Conservation (phyloP, 192 early-diverging fungal species). For the Coemansia erecta region DNA sequence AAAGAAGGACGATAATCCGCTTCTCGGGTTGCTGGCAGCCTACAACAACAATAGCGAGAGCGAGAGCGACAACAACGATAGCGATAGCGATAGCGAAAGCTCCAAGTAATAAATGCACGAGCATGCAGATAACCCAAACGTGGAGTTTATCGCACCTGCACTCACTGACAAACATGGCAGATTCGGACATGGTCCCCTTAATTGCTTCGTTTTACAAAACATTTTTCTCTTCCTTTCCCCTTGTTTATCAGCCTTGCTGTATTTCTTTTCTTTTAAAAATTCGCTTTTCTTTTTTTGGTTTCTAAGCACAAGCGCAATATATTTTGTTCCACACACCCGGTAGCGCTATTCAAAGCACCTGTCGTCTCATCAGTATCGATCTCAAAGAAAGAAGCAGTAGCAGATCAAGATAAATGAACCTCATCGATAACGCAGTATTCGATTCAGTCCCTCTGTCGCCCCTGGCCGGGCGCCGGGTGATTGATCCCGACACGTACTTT, state of each 20-base stretch:
- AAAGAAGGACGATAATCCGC: not conserved
- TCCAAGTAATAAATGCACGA: not conserved
- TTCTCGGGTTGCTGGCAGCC: slow-evolving; percentile 17
- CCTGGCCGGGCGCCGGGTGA: slow-evolving; percentile 22
- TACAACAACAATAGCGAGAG: slow-evolving; percentile 22
- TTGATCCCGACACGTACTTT: slow-evolving; percentile 79
- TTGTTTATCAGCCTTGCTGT: not conserved
- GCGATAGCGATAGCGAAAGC: slow-evolving; percentile 9
- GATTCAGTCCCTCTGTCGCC: not conserved
- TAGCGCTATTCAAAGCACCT: not conserved
- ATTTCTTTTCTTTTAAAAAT: not conserved
- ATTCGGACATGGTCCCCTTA: not conserved
- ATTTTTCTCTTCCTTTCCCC: not conserved
- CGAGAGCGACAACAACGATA: slow-evolving; percentile 7
- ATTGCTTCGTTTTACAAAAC: not conserved
- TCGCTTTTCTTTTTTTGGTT: not conserved
- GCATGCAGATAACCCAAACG: not conserved
- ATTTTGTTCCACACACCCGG: not conserved
- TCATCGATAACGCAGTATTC: not conserved
- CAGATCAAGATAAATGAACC: not conserved
- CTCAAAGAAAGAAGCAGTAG: not conserved
- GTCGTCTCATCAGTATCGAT: too few relatives aligned
- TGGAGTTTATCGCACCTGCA: not conserved
- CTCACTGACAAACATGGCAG: too few relatives aligned
- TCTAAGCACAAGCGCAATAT: too few relatives aligned